These are phyloP conservation scores for Leptoxyphium fumago DNA, from an alignment of 2,329 filamentous ascomycete genomes.

Conservation along the genomic window DNA sequence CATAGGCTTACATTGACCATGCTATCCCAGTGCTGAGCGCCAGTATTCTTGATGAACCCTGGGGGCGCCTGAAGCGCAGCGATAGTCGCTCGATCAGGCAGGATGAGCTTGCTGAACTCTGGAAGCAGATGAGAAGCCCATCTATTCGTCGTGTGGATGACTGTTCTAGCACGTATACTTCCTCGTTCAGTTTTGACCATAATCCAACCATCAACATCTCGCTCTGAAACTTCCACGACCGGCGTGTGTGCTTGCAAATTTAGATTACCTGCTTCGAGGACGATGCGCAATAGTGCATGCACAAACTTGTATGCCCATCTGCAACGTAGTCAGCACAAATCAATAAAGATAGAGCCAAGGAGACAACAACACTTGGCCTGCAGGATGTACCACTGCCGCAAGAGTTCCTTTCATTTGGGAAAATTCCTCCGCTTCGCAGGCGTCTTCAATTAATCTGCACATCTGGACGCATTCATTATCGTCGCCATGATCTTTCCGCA, in stretches of 20 bases:
- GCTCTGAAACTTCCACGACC: constrained; percentile 34
- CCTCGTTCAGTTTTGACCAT: constrained; percentile 54
- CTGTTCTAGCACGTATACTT: constrained; percentile 41
- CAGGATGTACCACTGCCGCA: constrained; percentile 28
- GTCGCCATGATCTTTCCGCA: too few relatives aligned
- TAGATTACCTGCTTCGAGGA: constrained; percentile 33
- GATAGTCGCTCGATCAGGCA: constrained; percentile 33
- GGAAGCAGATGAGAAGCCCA: constrained; percentile 69
- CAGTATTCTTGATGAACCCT: too few relatives aligned
- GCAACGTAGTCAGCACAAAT: constrained; percentile 1
- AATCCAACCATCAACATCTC: constrained; percentile 30
- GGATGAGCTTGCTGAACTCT: constrained; percentile 52
- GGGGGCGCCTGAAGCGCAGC: too few relatives aligned
- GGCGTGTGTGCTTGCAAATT: constrained; percentile 66
- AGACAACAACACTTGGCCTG: constrained; percentile 39
- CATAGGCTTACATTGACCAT: too few relatives aligned
- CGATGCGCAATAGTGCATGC: constrained; percentile 49
- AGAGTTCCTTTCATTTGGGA: constrained; percentile 25
- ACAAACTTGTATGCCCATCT: constrained; percentile 76
- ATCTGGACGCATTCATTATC: too few relatives aligned
- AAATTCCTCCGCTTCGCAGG: constrained; percentile 18
- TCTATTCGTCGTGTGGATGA: constrained; percentile 69
- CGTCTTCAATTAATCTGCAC: constrained; percentile 7
- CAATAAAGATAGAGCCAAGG: too few relatives aligned
- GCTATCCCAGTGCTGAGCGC: too few relatives aligned